A percentile compares a stretch with the other conserved stretches of the same genome.
phyloP scores from a whole-genome alignment of 2,329 filamentous ascomycete genomes.

The Fusarium chlamydosporum region DNA sequence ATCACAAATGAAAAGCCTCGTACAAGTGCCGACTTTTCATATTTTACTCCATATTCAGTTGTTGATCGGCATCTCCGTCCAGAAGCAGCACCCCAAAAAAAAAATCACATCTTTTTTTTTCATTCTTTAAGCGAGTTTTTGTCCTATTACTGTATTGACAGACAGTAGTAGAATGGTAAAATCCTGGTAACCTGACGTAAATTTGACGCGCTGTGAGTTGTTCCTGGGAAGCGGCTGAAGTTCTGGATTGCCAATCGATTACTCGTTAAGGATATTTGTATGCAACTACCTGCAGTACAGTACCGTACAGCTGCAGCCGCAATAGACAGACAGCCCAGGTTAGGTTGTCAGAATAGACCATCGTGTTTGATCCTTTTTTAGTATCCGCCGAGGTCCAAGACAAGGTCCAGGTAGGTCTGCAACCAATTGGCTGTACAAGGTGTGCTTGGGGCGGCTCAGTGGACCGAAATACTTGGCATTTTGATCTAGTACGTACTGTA shows the following conservation, averaged over 20 bases:
- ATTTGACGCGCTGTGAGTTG: conserved; percentile 42
- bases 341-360: conserved; percentile 12
- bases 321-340: neutral
- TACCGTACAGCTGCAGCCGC: conserved; percentile 7
- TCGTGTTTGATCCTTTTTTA: conserved; percentile 42
- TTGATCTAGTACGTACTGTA: conserved; percentile 21
- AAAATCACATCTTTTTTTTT: conserved; percentile 8
- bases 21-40: conserved; percentile 31
- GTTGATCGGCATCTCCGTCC: conserved; percentile 39
- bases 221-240: conserved; percentile 40
- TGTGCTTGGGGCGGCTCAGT: conserved; percentile 7
- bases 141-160: conserved; percentile 3
- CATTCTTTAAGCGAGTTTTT: neutral
- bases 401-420: neutral
- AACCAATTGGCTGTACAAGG: neutral
- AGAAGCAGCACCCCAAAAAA: conserved; percentile 19
- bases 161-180: too few species aligned
- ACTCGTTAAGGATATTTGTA: neutral
- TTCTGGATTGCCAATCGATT: conserved; percentile 30
- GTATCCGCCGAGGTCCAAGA: conserved; percentile 15
- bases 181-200: conserved; percentile 33
- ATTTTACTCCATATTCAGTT: conserved; percentile 17
- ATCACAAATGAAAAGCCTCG: conserved; percentile 32
- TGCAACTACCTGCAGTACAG: neutral
- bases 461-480: conserved; percentile 26